Conservation (phyloP, 805 yeast species). For the Metschnikowia continentalis region DNA sequence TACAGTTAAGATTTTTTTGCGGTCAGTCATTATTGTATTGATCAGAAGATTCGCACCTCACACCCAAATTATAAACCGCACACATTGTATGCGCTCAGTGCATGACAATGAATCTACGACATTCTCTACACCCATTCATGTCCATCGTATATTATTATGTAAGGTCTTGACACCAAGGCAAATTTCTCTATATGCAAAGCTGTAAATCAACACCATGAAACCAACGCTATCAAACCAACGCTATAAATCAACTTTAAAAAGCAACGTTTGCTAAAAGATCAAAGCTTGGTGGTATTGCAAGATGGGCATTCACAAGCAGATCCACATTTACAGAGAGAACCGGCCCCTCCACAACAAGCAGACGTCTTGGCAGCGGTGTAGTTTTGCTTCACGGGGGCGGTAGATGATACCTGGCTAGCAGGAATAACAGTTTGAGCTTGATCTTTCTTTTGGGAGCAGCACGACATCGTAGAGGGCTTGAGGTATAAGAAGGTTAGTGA, state of each 20-base stretch:
- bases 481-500: background rate
- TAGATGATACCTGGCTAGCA: background rate
- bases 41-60: too few relatives aligned
- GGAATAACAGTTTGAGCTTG: background rate
- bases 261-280: background rate
- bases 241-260: background rate
- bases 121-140: background rate
- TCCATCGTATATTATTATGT: background rate
- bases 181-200: too few relatives aligned
- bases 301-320: constrained; percentile 37
- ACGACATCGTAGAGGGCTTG: constrained; percentile 10
- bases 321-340: constrained; percentile 40
- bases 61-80: too few relatives aligned
- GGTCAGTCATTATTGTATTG: too few relatives aligned
- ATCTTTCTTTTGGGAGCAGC: constrained; percentile 14
- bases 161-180: background rate
- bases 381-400: constrained; percentile 12
- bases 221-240: too few relatives aligned
- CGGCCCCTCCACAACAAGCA: constrained; percentile 27
- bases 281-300: constrained; percentile 42
- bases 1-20: too few relatives aligned
- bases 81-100: too few relatives aligned
- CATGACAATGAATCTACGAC: too few relatives aligned
- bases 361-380: constrained; percentile 14
- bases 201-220: too few relatives aligned